A percentile compares a stretch with the other conserved stretches of the same genome.
Evolutionary conservation across 2,329 filamentous ascomycete species (phyloP).

Genomic region (Phyllosticta citrichinensis): DNA sequence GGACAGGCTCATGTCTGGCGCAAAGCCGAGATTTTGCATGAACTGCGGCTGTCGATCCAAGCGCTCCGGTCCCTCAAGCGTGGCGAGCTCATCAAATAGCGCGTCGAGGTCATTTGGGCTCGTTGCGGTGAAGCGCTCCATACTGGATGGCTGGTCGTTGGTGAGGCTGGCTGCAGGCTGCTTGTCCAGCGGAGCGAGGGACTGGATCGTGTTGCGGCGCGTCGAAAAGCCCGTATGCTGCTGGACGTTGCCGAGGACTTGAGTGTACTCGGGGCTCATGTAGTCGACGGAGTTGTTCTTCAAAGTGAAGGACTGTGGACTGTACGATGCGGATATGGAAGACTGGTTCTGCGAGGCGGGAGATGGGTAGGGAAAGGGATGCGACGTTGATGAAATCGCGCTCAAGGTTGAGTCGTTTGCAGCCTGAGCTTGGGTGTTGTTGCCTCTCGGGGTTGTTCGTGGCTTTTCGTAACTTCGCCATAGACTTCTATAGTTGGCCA

Average conservation of each 20-base stretch:
- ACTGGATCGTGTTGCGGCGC: neutral
- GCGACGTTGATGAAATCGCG: neutral
- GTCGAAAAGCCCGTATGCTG: neutral
- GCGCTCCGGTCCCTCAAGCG: slow-evolving; percentile 43
- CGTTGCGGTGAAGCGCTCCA: slow-evolving; percentile 24
- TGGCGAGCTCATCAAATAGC: slow-evolving; percentile 49
- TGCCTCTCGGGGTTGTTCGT: neutral
- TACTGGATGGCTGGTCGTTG: neutral
- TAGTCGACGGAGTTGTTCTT: neutral
- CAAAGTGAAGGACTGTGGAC: neutral
- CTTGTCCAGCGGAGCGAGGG: neutral
- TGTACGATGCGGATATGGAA: neutral
- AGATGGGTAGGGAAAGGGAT: neutral
- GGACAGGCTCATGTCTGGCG: slow-evolving; percentile 49
- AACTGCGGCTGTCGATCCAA: slow-evolving; percentile 51
- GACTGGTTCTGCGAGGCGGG: slow-evolving; percentile 6
- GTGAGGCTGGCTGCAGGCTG: neutral
- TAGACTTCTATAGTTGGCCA: slow-evolving; percentile 3
- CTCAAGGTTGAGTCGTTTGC: neutral
- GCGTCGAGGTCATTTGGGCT: slow-evolving; percentile 37
- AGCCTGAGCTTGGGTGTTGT: neutral
- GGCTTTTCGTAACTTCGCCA: slow-evolving; percentile 2
- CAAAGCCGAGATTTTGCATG: slow-evolving; percentile 58
- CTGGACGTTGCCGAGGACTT: neutral
- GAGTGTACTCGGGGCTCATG: neutral